Base-by-base conservation (phyloP, 768 basidiomycete species). In the Pleurotus eryngii region DNA sequence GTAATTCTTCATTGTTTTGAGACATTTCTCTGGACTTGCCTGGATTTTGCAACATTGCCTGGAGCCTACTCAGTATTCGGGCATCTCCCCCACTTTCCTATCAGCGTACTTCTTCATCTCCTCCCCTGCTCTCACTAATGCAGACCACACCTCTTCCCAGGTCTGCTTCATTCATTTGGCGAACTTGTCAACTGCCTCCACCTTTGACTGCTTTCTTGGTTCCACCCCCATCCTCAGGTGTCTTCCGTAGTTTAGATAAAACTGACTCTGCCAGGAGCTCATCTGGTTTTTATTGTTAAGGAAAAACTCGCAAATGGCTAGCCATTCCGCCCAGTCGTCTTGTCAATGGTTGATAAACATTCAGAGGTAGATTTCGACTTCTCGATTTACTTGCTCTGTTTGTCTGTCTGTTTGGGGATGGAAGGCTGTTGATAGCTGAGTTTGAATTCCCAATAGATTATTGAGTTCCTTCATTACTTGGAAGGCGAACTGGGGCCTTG, bases 381-480 rank as follows among this genome's bases (percentile, higher is more conserved):
- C 69, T 56, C 67, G 66, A 57, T 73, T 73, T 18, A 65, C 57
- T 4, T 63, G 17, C 61, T 75, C 68, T 8, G 68, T 72, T 78
- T 80, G 27, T 27, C 27, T 3, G 4, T 27, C 27, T 1, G 27
- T 27, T 27, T 27, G 27, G 27, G 27, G 27, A 55, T 79, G 79
- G 49, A 72, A 80, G 0, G 76, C 77, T 0, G 78, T 80, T 5
- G 69, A 71, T 0, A 72, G 59, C 35, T 68, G 70, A 1, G 51
- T 49, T 12, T 72, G 49, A 42, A 27, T 27, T 27, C 27, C 27
- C 27, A 27, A 27, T 27, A 27, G 4, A 3, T 5, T 27, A 27
- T 27, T 27, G 4, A 27, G 27, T 3, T 27, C 27, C 4, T 7
- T 27, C 27, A 27, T 27, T 7, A 27, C 27, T 7, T 27, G 2